Percentiles rank a stretch among this genome's conserved stretches.
These are phyloP conservation scores for Entonaema liquescens DNA, from an alignment of 495 filamentous ascomycete genomes.

Conservation along the genomic window DNA sequence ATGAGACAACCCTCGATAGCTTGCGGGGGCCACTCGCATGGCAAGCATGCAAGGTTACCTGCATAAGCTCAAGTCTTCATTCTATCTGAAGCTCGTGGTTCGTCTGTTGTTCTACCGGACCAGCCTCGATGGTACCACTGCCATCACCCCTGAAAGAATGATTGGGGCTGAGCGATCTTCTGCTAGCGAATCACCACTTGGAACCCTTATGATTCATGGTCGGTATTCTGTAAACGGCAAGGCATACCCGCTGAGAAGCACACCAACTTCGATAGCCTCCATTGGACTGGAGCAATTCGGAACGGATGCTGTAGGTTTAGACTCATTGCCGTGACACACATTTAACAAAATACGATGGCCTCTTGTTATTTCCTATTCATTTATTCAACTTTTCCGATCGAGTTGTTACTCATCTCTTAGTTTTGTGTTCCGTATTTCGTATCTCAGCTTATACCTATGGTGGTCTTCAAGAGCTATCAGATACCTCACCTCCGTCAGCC, in stretches of 20 bases:
- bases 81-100: constrained; percentile 40
- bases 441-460: constrained; percentile 10
- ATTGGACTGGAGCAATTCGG: constrained; percentile 28
- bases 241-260: constrained; percentile 51
- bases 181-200: constrained; percentile 47
- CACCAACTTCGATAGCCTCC: constrained; percentile 35
- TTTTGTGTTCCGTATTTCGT: constrained; percentile 20
- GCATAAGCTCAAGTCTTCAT: constrained; percentile 35
- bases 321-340: constrained; percentile 31
- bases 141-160: constrained; percentile 27
- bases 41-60: constrained; percentile 42
- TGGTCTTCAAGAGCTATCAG: constrained; percentile 5
- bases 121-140: constrained; percentile 19
- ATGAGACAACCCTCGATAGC: constrained; percentile 12
- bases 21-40: constrained; percentile 40
- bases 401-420: constrained; percentile 11
- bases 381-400: constrained; percentile 21
- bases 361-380: constrained; percentile 24
- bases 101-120: constrained; percentile 37
- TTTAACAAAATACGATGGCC: constrained; percentile 38
- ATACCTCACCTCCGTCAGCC: constrained; percentile 18
- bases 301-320: constrained; percentile 18
- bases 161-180: constrained; percentile 40
- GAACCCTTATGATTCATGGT: constrained; percentile 38
- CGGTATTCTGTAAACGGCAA: constrained; percentile 51